Base-by-base conservation (phyloP, 805 yeast genomes). In the Yamadazyma ubonensis region DNA sequence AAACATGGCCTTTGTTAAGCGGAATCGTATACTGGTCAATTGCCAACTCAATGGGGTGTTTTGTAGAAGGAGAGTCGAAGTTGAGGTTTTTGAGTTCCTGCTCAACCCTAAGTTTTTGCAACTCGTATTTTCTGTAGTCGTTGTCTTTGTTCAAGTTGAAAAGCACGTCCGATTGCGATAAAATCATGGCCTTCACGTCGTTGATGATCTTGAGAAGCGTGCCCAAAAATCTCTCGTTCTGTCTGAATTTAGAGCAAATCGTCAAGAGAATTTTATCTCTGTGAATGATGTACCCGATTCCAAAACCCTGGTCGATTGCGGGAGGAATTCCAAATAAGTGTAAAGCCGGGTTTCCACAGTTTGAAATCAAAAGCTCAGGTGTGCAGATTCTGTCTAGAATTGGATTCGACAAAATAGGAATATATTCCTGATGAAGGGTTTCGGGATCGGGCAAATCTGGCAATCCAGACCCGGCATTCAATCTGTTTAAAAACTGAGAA, bases 261-360 rank as follows among this genome's bases (percentile, higher is more conserved):
- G 95, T 87, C 7, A 89, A 75, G 1, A 89, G 78, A 19, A 89
- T 78, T 15, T 87, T 79, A 54, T 87, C 86, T 30, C 71, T 78
- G 59, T 90, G 88, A 50, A 89, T 83, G 50, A 89, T 86, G 58
- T 89, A 89, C 4, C 96, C 96, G 26, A 89, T 75, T n/a, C 96
- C 96, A 60, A 83, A 88, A 2, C 97, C 97, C 54, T 86, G 90
- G 34, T 88, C 83, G 10, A 84, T 73, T 1, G 88, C 90, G 2
- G 97, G 96, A 3, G 96, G 95, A 55, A 89, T 89, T 0, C 97
- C 97, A 67, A 89, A 89, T 36, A 83, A 70, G 46, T 84, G 81
- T 42, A 89, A 70, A 1, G 96, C 84, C 5, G 96, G 95, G 58
- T 89, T 89, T 27, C 96, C 96, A 66, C 97, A 89, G 61, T 89